Evolutionary conservation across 305 asterid species (phyloP), one percentile per base, ranked within the genome.

Genomic region (Fraxinus sp.): DNA sequence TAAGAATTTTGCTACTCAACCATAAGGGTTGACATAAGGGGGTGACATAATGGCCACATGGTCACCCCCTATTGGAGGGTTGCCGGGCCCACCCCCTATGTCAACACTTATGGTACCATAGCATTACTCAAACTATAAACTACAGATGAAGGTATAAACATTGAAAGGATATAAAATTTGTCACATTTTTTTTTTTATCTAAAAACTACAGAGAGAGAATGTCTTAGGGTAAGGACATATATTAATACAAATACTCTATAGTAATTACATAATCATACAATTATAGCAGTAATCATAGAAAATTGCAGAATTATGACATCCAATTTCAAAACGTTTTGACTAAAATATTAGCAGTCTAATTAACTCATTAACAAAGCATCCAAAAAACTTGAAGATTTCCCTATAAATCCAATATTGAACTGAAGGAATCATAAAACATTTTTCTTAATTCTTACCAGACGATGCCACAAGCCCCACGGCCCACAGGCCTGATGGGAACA

Each of bases 391-490:
- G 24, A 74, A 36, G 14, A 78, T 74, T 59, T 33, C 75, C 41
- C 7, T 9, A 20, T 26, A 66, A 10, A 70, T 76, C 59, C 16
- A 80, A 59, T 55, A 77, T 9, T 11, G 18, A 76, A 80, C n/a
- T 75, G 22, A 68, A 80, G 66, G 32, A 30, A 30, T 30, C 32
- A 59, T 41, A 0, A 13, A 10, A 46, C 36, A 9, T 33, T 7
- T 11, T 70, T 0, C 8, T 26, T 16, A 70, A 79, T 75, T 33
- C 84, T 88, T 87, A 91, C 93, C 95, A 92, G 86, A 93, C 93
- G 77, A 89, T 90, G 85, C 97, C 97, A 82, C 87, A 89, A 85
- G 94, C 95, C 41, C 94, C 96, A 83, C 94, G 92, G 0, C 95
- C 97, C 4, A 92, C 94, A 1, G 97, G 95, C 89, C 91, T 89